Percentiles rank a stretch among this genome's conserved stretches.
Evolutionary conservation across 2,329 filamentous ascomycete species (phyloP).

Genomic region (Podosphaera xanthii): DNA sequence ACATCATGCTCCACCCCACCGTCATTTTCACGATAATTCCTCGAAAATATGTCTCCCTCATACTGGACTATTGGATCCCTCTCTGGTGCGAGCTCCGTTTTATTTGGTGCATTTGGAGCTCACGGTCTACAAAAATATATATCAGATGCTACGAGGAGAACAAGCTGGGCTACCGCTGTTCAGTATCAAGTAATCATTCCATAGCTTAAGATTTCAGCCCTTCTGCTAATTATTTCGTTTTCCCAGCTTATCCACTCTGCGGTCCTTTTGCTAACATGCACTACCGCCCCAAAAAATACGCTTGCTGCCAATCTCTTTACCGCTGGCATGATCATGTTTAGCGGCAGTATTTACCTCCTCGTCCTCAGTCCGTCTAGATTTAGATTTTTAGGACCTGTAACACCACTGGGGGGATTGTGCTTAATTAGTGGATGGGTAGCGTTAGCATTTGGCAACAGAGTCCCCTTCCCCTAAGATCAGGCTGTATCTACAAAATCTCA

Average conservation of each 20-base stretch:
- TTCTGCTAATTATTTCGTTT: background rate
- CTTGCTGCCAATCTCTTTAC: slow-evolving; percentile 35
- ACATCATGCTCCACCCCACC: too few species aligned
- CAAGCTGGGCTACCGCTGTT: slow-evolving; percentile 40
- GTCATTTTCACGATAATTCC: background rate
- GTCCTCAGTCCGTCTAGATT: slow-evolving; percentile 37
- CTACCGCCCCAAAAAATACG: slow-evolving; percentile 28
- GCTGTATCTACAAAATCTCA: too few species aligned
- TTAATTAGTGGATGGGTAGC: slow-evolving; percentile 34
- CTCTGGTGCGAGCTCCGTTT: slow-evolving; percentile 37
- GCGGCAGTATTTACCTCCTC: slow-evolving; percentile 40
- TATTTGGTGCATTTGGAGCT: slow-evolving; percentile 42
- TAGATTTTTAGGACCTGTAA: slow-evolving; percentile 37
- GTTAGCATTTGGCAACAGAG: slow-evolving; percentile 14
- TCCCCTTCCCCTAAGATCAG: slow-evolving; percentile 14
- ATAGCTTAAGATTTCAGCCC: background rate
- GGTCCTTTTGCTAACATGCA: slow-evolving; percentile 31
- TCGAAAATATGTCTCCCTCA: slow-evolving; percentile 7
- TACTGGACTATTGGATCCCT: slow-evolving; percentile 41
- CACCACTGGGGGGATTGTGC: slow-evolving; percentile 38
- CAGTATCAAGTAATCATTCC: slow-evolving; percentile 34
- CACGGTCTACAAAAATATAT: slow-evolving; percentile 41
- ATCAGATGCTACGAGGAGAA: slow-evolving; percentile 31
- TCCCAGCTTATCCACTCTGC: slow-evolving; percentile 37
- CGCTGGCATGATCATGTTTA: slow-evolving; percentile 44